These are phyloP conservation scores for Metschnikowia aberdeeniae DNA, from an alignment of 805 yeast species.

Conservation along the genomic window DNA sequence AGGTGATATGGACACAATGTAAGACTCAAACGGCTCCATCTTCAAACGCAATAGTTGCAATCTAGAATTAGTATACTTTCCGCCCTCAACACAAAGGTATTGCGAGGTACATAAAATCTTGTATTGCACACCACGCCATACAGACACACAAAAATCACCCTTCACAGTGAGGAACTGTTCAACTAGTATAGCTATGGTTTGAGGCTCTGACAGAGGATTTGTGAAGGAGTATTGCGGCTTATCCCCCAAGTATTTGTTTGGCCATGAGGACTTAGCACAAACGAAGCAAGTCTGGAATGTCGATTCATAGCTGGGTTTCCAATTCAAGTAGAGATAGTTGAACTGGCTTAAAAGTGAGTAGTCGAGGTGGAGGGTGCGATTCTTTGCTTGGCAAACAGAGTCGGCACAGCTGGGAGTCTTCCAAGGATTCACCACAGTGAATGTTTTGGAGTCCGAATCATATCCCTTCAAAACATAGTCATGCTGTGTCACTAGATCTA, in stretches of 20 bases:
- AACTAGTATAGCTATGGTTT: conserved; percentile 26
- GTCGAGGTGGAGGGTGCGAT: conserved; percentile 15
- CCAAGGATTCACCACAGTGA: conserved; percentile 37
- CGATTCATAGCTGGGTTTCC: conserved; percentile 45
- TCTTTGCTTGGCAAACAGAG: background rate
- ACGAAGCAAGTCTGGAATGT: conserved; percentile 22
- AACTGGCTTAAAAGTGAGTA: conserved; percentile 25
- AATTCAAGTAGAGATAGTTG: conserved; percentile 60
- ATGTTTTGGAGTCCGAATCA: background rate
- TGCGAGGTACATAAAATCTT: conserved; percentile 16
- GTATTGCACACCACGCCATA: conserved; percentile 8
- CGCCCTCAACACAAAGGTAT: conserved; percentile 16
- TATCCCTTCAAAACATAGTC: conserved; percentile 56
- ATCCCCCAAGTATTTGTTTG: conserved; percentile 18
- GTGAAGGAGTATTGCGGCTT: conserved; percentile 44
- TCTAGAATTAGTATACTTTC: conserved; percentile 34
- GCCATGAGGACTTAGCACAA: conserved; percentile 8
- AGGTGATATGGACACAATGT: conserved; percentile 26
- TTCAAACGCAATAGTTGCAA: conserved; percentile 31
- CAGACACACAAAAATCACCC: conserved; percentile 11
- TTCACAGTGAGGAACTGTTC: conserved; percentile 7
- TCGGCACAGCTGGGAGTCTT: conserved; percentile 4
- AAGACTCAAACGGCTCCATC: conserved; percentile 21
- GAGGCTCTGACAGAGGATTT: conserved; percentile 24
- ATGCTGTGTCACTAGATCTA: conserved; percentile 52